Base-by-base conservation (phyloP, 2,329 filamentous ascomycete species). In the Colletotrichum tropicicola region DNA sequence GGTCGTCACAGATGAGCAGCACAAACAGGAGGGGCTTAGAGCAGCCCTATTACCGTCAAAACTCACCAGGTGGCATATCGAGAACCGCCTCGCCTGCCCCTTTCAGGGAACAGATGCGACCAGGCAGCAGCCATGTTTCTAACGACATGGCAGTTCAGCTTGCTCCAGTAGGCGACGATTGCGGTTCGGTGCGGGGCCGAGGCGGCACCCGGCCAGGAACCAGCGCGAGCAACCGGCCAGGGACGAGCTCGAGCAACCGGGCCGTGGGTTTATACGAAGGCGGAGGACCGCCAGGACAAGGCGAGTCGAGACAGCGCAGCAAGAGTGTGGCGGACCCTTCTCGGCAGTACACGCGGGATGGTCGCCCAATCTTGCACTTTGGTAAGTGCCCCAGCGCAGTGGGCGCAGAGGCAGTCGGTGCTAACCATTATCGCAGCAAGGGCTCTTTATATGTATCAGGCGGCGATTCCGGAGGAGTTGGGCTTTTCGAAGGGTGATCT, bases 401-500 rank as follows among this genome's bases (percentile, higher is more conserved):
- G 17, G 13, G 12, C 6, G 10, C 32, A 35, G 32, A 12, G n/a
- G 32, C 32, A 13, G 9, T 2, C 12, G n/a, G 9, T 35, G 12
- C 32, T 35, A 35, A 35, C 32, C 6, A 35, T 15, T 12, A 35
- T 13, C 9, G 10, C 48, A 98, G 96, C 96, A 58, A 92, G 95
- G 43, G 95, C 96, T 25, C 86, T 98, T 82, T 99, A 98, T 78
- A 89, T 93, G 82, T 99, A 99, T 77, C 89, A 92, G 73, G 94
- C 96, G 3, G 95, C 94, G 21, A 99, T 99, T 63, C 93, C 95
- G 0, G 96, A 98, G 75, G 97, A 99, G 79, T 82, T 99, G 19
- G 91, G 92, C 13, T 99, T 99, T 77, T 85, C 85, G 48, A 99
- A 99, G 81, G 94, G 94, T 49, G 97, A 99, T 74, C 89, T 95